Evolutionary conservation across 345 rosid genomes (phyloP), one percentile per base, ranked within the genome.

Genomic region (Dipteronia sinensis): DNA sequence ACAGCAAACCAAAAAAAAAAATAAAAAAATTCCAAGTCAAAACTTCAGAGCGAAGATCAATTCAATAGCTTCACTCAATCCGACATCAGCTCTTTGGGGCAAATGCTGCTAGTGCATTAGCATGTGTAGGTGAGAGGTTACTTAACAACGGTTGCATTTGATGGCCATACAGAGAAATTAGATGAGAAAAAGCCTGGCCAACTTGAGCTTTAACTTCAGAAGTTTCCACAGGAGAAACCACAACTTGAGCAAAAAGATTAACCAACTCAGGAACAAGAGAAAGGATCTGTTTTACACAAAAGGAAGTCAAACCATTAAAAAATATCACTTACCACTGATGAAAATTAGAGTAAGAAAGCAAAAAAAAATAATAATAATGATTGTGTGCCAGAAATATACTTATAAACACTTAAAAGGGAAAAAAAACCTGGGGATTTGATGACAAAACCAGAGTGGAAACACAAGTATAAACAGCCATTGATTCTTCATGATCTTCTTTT

Each of bases 401-500:
- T 29, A 64, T 47, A 29, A 44, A 65, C 53, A 34, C 49, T 31
- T 19, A 63, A 13, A 61, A 63, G 6, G 3, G 8, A 42, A 53
- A 67, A 9, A 25, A 29, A 83, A 94, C 99, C 93, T 93, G 93
- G 27, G 92, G 90, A 78, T 94, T 92, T 76, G 98, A 94, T 27
- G 97, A 78, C 81, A 91, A 80, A 72, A 97, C 94, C 69, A 94
- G 97, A 44, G 90, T 81, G 70, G 89, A 93, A 74, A 94, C 83
- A 86, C 98, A 97, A 71, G 85, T 86, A 83, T 94, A 94, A 58
- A 97, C 97, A 58, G 95, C 87, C 88, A 88, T 83, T 55, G 99
- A 97, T 82, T 97, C 99, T 76, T 97, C 99, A 19, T 75, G 96
- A 77, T 97, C 98, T 88, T 97, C 99, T 83, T 89, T 94, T 56